Percentiles rank a stretch among this genome's conserved stretches.
These are phyloP conservation scores for Favolaschia claudopus DNA, from an alignment of 768 basidiomycete species.

Conservation along the genomic window DNA sequence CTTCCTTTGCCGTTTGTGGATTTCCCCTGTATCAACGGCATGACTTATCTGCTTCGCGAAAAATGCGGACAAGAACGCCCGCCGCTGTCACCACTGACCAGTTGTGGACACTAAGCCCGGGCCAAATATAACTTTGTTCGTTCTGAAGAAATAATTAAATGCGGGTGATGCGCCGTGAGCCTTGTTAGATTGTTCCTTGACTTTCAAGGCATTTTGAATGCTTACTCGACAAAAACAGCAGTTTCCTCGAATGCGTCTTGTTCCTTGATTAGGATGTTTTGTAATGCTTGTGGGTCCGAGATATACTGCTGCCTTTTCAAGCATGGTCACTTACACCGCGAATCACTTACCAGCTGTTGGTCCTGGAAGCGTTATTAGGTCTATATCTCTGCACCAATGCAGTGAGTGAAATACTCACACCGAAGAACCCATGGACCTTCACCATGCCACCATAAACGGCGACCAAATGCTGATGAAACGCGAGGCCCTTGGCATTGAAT, in stretches of 20 bases:
- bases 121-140: slow-evolving; percentile 55
- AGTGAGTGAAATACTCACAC: slow-evolving; percentile 37
- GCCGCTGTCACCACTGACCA: no score
- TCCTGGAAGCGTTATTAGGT: slow-evolving; percentile 38
- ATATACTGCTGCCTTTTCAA: no score
- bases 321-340: no score
- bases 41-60: not conserved
- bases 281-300: slow-evolving; percentile 56
- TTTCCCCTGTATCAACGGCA: slow-evolving; percentile 37
- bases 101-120: slow-evolving; percentile 52
- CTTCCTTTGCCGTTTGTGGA: slow-evolving; percentile 58
- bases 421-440: slow-evolving; percentile 55
- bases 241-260: slow-evolving; percentile 58
- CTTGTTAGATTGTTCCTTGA: not conserved
- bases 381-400: not conserved
- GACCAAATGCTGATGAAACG: slow-evolving; percentile 47
- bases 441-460: slow-evolving; percentile 52
- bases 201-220: not conserved
- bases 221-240: slow-evolving; percentile 52
- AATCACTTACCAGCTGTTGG: no score
- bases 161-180: no score
- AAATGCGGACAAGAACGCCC: not conserved
- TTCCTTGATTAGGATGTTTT: slow-evolving; percentile 56
- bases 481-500: slow-evolving; percentile 51
- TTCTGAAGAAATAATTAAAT: slow-evolving; percentile 40